Evolutionary conservation across 1,284 basidiomycete genomes (phyloP), one percentile per base, ranked within the genome.

Genomic region (Marasmius fiardii): DNA sequence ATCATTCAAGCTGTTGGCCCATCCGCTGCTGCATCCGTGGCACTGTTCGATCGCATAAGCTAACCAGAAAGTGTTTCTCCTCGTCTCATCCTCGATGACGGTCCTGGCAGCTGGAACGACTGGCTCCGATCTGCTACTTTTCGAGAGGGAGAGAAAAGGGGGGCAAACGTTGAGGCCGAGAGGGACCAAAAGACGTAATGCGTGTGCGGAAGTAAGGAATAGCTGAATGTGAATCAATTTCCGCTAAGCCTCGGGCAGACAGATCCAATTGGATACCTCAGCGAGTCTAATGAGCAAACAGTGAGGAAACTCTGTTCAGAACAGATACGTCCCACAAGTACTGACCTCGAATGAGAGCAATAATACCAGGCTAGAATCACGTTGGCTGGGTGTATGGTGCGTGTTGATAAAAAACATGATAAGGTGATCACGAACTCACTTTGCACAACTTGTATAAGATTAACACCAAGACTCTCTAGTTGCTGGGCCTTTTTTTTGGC

Each of bases 31-130:
- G 58, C 76, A 79, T 3, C 85, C 83, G 57, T 84, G 81, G 54
- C 84, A 78, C 28, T 86, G 79, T 61, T 90, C 88, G 49, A 77
- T 76, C 8, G 82, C 75, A 65, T 89, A 49, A 18, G 45, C 48
- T 34, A 83, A 65, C 88, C 88, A 91, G 63, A 90, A 90, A 0
- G 81, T 76, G 63, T 89, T 90, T 53, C 87, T 74, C 56, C 87
- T 74, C 43, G 74, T 80, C 67, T 90, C 88, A 49, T 88, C 87
- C 66, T 90, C 87, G 7, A 84, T 71, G 1, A 83, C 77, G 50
- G 77, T 84, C 41, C 73, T 71, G 10, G 87, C 81, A 3, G 82
- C 74, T 1, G 78, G 73, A 20, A 89, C 67, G 50, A 89, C 79
- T n/a, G n/a, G n/a, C 8, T 80, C 72, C 0, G 82, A 76, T 23